A percentile compares a stretch with the other conserved stretches of the same genome.
Evolutionary conservation across 306 rosid species (phyloP).

Genomic region (Cucurbita ficifolia): DNA sequence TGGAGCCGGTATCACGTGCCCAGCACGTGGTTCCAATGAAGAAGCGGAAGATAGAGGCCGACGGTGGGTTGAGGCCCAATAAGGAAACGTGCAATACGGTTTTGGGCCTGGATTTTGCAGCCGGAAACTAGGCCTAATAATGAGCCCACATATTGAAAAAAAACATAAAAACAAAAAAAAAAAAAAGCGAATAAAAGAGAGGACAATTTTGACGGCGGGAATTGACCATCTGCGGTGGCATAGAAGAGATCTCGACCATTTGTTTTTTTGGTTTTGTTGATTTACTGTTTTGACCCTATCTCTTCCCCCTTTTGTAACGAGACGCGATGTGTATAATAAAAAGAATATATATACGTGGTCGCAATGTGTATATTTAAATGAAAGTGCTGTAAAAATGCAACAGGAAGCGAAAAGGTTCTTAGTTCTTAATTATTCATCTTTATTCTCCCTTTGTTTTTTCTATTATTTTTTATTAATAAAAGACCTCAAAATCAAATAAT

Average conservation of each 20-base stretch:
- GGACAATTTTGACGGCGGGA: conserved; percentile 39
- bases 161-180: background rate
- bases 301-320: background rate
- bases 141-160: background rate
- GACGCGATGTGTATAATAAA: background rate
- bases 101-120: conserved; percentile 32
- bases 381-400: background rate
- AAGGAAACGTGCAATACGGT: conserved; percentile 26
- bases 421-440: background rate
- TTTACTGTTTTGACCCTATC: conserved; percentile 1
- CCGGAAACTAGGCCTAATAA: conserved; percentile 10
- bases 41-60: conserved; percentile 44
- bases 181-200: background rate
- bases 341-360: background rate
- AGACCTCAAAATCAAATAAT: too few species aligned
- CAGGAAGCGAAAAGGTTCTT: background rate
- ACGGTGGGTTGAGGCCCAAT: background rate
- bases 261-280: background rate
- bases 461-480: too few species aligned
- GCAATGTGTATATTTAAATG: background rate
- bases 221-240: conserved; percentile 12
- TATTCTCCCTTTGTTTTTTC: background rate
- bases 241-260: conserved; percentile 29
- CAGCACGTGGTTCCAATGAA: conserved; percentile 58
- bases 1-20: conserved; percentile 38